phyloP scores from a whole-genome alignment of 805 yeast genomes.

The Pichia membranifaciens region DNA sequence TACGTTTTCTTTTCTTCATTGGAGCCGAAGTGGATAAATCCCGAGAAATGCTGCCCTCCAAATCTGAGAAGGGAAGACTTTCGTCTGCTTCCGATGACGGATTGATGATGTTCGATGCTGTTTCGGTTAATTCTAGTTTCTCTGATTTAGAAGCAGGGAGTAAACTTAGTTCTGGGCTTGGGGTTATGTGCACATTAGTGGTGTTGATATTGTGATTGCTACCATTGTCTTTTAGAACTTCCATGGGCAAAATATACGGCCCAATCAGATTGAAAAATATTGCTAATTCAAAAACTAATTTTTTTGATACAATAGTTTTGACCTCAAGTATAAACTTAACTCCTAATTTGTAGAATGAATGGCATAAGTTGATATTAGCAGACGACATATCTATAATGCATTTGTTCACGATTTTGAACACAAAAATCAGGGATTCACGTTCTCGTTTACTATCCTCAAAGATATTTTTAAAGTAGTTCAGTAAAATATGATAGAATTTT shows the following conservation, averaged over 20 bases:
- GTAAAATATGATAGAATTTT: constrained; percentile 15
- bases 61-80: constrained; percentile 6
- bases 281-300: constrained; percentile 38
- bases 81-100: constrained; percentile 12
- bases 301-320: constrained; percentile 37
- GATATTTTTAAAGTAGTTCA: constrained; percentile 13
- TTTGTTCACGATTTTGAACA: constrained; percentile 42
- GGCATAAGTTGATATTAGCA: constrained; percentile 33
- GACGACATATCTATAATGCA: constrained; percentile 38
- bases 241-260: constrained; percentile 30
- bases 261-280: constrained; percentile 42
- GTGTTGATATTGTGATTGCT: constrained; percentile 21
- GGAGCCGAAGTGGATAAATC: neutral
- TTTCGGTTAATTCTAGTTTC: neutral
- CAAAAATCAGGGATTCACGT: constrained; percentile 22
- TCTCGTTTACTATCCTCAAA: constrained; percentile 21
- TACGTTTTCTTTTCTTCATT: neutral
- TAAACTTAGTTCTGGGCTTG: neutral
- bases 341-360: constrained; percentile 36
- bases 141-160: constrained; percentile 1
- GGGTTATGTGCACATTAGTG: constrained; percentile 1
- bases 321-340: constrained; percentile 31
- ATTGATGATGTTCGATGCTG: neutral
- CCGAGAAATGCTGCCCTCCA: neutral
- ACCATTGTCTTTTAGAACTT: constrained; percentile 26